Base-by-base conservation (phyloP, 345 rosid species). In the Melaleuca quinquenervia region DNA sequence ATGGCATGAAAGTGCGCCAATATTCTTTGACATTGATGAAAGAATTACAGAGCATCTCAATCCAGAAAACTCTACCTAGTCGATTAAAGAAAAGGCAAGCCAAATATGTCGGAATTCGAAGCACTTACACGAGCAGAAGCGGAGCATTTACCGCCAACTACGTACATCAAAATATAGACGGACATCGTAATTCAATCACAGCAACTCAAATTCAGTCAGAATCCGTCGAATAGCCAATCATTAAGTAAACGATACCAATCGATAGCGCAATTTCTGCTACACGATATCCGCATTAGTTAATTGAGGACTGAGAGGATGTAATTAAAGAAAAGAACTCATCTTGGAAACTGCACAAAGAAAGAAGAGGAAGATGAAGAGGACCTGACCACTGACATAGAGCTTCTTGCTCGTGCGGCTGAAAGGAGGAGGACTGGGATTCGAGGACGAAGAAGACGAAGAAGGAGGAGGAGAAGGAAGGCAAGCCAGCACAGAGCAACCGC, bases 301-400 rank as follows among this genome's bases (percentile, higher is more conserved):
- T 1, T 20, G 14, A 70, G 14, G 12, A 8, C 27, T 22, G 27
- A 6, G 11, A 8, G 22, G 4, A 3, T 9, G n/a, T 22, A 55
- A 55, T 24, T 9, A 9, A 53, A 36, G 20, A 36, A 21, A 5
- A 9, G 22, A 24, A 70, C 80, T 62, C 76, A 9, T 70, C 26
- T 70, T 70, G 48, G 36, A 9, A 20, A 70, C 0, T 36, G 48
- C 32, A 1, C 84, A 27, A 36, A 52, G 85, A 85, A 58, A 21
- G 58, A 41, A 45, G 51, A 26, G 36, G 22, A 58, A 13, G 74
- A 45, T 54, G 41, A 85, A 29, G 24, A 62, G 44, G 51, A 88
- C 83, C 91, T 87, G 44, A 94, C 98, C 96, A 82, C 95, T 94
- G 44, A 94, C 94, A 60, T 86, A 95, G 86, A 95, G 96, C 90